Evolutionary conservation across 345 rosid species (phyloP).

Genomic region (Rubroshorea leprosula): DNA sequence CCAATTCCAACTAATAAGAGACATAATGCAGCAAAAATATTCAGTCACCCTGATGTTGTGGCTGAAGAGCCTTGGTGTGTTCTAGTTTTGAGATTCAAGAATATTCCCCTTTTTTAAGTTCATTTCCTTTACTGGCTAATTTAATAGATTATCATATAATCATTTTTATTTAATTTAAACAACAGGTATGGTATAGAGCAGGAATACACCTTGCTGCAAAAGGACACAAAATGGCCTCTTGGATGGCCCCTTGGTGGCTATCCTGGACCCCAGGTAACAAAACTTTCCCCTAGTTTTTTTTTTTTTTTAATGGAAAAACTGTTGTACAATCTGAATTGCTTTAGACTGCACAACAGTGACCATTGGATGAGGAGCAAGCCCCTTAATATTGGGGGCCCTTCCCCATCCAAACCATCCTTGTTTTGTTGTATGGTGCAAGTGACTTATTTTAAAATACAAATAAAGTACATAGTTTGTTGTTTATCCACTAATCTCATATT

Average conservation of each 20-base stretch:
- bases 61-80: conserved; percentile 69
- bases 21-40: conserved; percentile 66
- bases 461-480: too few species aligned
- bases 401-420: too few species aligned
- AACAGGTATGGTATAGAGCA: conserved; percentile 85
- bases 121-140: background rate
- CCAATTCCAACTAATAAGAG: conserved; percentile 89
- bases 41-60: conserved; percentile 53
- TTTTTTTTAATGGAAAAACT: too few species aligned
- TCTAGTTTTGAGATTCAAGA: background rate
- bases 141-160: background rate
- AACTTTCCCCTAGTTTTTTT: background rate
- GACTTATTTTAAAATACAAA: too few species aligned
- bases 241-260: conserved; percentile 91
- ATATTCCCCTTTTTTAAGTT: too few species aligned
- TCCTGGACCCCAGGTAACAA: conserved; percentile 80
- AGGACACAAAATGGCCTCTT: conserved; percentile 70
- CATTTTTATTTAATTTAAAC: background rate
- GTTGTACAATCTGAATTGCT: too few species aligned
- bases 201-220: conserved; percentile 81
- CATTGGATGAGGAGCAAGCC: too few species aligned
- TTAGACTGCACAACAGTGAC: too few species aligned
- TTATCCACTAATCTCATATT: too few species aligned
- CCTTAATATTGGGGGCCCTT: too few species aligned
- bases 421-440: too few species aligned